Evolutionary conservation across 768 basidiomycete species (phyloP).

Genomic region (Suillus sp.): DNA sequence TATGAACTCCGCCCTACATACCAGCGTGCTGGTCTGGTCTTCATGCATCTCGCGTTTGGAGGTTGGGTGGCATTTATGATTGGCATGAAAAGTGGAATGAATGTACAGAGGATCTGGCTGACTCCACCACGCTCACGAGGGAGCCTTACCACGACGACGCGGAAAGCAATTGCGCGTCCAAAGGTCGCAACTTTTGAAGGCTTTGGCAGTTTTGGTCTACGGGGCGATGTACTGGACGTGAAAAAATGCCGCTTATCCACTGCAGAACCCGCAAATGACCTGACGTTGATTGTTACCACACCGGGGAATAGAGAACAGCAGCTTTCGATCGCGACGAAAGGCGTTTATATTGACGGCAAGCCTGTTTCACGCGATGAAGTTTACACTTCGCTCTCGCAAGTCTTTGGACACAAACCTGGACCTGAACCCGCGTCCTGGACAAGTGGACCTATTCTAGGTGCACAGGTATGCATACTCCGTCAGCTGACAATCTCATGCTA

Average conservation of each 20-base stretch:
- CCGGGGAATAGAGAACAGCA: not conserved
- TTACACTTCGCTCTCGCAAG: slow-evolving; percentile 19
- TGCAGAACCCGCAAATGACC: slow-evolving; percentile 3
- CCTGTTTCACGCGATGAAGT: slow-evolving; percentile 23
- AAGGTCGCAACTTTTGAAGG: slow-evolving; percentile 10
- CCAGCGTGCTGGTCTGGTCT: slow-evolving; percentile 31
- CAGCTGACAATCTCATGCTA: not conserved
- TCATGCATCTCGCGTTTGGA: slow-evolving; percentile 32
- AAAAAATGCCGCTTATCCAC: slow-evolving; percentile 9
- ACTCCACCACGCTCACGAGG: slow-evolving; percentile 30
- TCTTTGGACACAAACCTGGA: slow-evolving; percentile 1
- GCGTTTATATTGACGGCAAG: slow-evolving; percentile 29
- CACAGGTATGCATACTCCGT: not conserved
- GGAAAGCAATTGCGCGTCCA: not conserved
- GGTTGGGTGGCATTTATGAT: slow-evolving; percentile 31
- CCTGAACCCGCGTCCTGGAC: not conserved
- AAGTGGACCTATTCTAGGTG: slow-evolving; percentile 4
- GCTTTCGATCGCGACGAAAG: slow-evolving; percentile 20
- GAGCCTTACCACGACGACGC: not conserved
- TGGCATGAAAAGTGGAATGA: slow-evolving; percentile 28
- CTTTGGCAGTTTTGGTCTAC: slow-evolving; percentile 22
- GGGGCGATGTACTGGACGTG: slow-evolving; percentile 7
- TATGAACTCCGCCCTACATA: slow-evolving; percentile 32
- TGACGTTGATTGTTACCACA: slow-evolving; percentile 4
- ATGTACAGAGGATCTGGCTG: slow-evolving; percentile 35